Evolutionary conservation across 345 rosid species (phyloP).

Genomic region (Gossypium thurberi): DNA sequence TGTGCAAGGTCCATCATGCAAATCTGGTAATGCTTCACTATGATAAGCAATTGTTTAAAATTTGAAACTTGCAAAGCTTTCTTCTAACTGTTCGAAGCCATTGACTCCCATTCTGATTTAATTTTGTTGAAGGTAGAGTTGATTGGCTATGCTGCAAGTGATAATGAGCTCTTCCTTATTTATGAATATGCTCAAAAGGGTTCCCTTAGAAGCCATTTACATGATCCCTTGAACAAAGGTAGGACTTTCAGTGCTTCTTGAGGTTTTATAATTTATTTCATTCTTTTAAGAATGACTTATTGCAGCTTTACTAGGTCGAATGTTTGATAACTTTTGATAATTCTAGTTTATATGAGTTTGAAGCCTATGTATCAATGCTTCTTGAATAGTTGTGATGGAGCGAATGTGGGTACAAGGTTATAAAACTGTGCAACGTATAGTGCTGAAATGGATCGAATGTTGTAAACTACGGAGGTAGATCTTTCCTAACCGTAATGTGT

Average conservation of each 20-base stretch:
- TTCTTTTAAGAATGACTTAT: not conserved
- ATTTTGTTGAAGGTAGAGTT: slow-evolving; percentile 77
- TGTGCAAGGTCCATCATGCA: slow-evolving; percentile 93
- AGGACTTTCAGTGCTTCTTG: slow-evolving; percentile 1
- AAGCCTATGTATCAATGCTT: not conserved
- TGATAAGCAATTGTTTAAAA: not conserved
- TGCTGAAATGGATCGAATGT: not conserved
- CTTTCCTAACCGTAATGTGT: not conserved
- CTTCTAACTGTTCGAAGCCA: slow-evolving; percentile 12
- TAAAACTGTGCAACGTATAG: not conserved
- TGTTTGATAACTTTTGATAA: not conserved
- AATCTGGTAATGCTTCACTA: slow-evolving; percentile 62
- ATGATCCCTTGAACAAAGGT: slow-evolving; percentile 91
- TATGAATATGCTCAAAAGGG: slow-evolving; percentile 93
- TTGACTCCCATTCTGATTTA: slow-evolving; percentile 37
- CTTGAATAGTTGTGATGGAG: not conserved
- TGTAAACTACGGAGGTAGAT: not conserved
- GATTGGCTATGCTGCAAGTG: slow-evolving; percentile 80
- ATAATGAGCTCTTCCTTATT: slow-evolving; percentile 73
- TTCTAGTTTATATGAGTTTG: not conserved
- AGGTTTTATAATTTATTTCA: not conserved
- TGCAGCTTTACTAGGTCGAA: not conserved
- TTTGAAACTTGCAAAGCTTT: not conserved
- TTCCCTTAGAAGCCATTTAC: slow-evolving; percentile 75
- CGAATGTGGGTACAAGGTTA: not conserved